phyloP scores from a whole-genome alignment of 2,329 filamentous ascomycete genomes.

The Aquanectria penicillioides region DNA sequence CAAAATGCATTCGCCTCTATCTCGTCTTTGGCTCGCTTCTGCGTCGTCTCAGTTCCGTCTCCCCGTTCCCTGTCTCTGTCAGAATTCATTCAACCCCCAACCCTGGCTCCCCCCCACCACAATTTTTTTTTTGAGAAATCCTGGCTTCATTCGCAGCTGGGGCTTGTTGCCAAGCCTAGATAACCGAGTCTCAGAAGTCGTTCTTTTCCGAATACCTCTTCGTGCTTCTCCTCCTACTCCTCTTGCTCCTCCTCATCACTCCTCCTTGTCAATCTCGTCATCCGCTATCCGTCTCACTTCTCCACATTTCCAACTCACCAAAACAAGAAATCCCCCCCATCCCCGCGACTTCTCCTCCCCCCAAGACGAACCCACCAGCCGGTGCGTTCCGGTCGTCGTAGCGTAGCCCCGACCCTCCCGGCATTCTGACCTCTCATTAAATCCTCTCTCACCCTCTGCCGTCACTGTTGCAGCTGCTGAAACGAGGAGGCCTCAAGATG shows the following conservation, averaged over 20 bases:
- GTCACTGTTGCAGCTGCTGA: constrained; percentile 3
- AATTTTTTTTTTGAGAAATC: neutral
- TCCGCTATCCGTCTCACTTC: neutral
- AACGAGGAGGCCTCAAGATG: neutral
- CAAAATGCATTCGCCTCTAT: neutral
- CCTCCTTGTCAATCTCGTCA: constrained; percentile 5
- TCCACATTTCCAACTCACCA: constrained; percentile 2
- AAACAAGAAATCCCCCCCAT: constrained; percentile 10
- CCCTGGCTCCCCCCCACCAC: constrained; percentile 11
- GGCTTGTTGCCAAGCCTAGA: constrained; percentile 2
- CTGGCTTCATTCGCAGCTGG: constrained; percentile 1
- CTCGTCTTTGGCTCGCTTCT: neutral
- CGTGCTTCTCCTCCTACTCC: too few species aligned
- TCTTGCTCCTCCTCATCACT: neutral
- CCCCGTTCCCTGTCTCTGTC: neutral
- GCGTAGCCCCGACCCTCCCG: neutral
- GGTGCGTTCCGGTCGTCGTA: constrained; percentile 1
- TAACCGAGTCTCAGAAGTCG: neutral
- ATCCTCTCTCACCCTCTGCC: neutral
- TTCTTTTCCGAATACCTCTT: neutral
- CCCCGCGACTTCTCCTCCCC: neutral
- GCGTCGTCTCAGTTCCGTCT: neutral
- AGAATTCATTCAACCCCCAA: constrained; percentile 9
- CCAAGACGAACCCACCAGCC: constrained; percentile 5
- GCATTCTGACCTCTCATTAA: neutral